Conservation (phyloP, 257 asterid species). For the Nicotiana obtusifolia region DNA sequence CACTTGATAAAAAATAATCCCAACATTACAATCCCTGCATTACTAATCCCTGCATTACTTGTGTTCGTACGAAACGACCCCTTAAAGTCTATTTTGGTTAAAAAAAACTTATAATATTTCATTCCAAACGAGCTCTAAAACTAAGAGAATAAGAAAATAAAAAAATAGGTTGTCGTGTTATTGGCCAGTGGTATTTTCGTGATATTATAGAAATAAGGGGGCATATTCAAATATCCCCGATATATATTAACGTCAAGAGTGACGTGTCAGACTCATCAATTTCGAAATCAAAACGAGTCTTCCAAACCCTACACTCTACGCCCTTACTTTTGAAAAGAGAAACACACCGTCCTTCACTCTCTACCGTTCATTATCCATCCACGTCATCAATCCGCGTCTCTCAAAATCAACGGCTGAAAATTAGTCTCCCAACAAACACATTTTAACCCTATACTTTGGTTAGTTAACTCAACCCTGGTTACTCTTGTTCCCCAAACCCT, state of each 20-base stretch:
- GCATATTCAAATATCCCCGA: neutral
- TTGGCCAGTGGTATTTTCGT: neutral
- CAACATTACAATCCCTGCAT: too few relatives aligned
- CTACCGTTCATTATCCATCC: conserved; percentile 32
- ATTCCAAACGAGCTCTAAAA: too few relatives aligned
- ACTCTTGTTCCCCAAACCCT: conserved; percentile 38
- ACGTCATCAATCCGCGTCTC: conserved; percentile 55
- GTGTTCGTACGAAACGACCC: too few relatives aligned
- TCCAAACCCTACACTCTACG: neutral
- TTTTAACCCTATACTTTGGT: conserved; percentile 24
- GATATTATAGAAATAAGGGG: neutral
- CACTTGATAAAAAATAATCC: too few relatives aligned
- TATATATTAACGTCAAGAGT: neutral
- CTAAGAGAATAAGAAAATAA: too few relatives aligned
- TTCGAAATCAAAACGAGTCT: neutral
- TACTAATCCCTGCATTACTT: too few relatives aligned
- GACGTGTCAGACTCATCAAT: neutral
- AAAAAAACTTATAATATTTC: too few relatives aligned
- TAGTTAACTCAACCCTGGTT: conserved; percentile 39
- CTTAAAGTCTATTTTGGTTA: too few relatives aligned
- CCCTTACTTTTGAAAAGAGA: conserved; percentile 33
- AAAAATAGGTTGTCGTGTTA: too few relatives aligned
- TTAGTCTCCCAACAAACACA: conserved; percentile 18
- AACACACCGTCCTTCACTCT: conserved; percentile 55
- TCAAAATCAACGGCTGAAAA: conserved; percentile 29